Evolutionary conservation across 768 basidiomycete genomes (phyloP).

Genomic region (Rhodotorula sphaerocarpa): DNA sequence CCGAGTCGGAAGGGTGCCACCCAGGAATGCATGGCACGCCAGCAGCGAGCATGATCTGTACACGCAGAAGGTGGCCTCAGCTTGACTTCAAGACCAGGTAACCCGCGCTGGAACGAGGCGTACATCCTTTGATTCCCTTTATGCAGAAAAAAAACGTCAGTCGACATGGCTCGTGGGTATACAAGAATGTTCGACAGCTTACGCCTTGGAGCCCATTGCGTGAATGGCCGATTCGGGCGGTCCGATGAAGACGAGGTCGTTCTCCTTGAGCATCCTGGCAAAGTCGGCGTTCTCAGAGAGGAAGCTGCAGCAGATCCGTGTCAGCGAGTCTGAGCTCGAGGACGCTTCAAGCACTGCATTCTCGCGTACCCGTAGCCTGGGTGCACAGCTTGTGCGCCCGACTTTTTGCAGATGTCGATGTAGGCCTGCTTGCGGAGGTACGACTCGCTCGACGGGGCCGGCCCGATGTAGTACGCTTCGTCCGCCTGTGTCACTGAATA

Average conservation of each 20-base stretch:
- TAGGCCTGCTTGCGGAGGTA: slow-evolving; percentile 85
- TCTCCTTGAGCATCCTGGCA: slow-evolving; percentile 61
- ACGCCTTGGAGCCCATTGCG: slow-evolving; percentile 93
- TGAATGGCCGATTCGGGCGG: slow-evolving; percentile 79
- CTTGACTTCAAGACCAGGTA: not conserved
- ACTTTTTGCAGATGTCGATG: slow-evolving; percentile 67
- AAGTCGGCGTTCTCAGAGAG: slow-evolving; percentile 84
- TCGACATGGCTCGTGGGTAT: not conserved
- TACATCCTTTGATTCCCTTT: slow-evolving; percentile 75
- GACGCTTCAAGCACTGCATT: slow-evolving; percentile 56
- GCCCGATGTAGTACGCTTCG: slow-evolving; percentile 86
- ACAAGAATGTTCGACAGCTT: not conserved
- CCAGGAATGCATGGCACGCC: slow-evolving; percentile 90
- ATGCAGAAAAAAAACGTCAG: not conserved
- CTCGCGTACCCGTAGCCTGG: slow-evolving; percentile 57
- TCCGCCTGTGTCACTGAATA: slow-evolving; percentile 52
- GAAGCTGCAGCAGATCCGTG: slow-evolving; percentile 46
- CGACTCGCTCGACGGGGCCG: slow-evolving; percentile 77
- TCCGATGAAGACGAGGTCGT: slow-evolving; percentile 81
- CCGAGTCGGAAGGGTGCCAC: slow-evolving; percentile 53
- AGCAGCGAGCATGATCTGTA: slow-evolving; percentile 53
- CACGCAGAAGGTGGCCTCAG: not conserved
- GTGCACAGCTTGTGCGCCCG: slow-evolving; percentile 87
- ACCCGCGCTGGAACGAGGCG: not conserved
- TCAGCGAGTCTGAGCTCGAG: too few relatives aligned